Base-by-base conservation (phyloP, 371 early-diverging fungal genomes). In the Chytridium lagenaria region DNA sequence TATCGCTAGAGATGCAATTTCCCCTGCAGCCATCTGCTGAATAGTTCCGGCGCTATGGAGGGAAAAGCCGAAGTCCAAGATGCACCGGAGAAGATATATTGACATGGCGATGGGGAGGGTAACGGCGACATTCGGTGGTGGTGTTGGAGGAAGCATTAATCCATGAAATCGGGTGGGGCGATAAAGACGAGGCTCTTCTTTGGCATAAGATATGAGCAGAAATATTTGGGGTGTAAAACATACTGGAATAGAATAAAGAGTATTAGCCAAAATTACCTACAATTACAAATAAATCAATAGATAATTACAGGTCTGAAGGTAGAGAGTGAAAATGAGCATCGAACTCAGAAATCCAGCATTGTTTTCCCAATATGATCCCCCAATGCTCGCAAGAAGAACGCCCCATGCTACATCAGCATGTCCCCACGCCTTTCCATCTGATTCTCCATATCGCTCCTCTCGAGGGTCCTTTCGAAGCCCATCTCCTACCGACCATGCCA, bases 381-480 rank as follows among this genome's bases (percentile, higher is more conserved):
- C 66, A 30, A 66, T 34, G 23, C 23, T n/a, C 26, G 40, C 66
- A 5, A 66, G 22, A 2, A 44, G 19, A 2, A 44, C 39, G 10
- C 23, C 66, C 66, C 66, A 66, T 22, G 66, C 66, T 2, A 66
- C 49, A 44, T 66, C 66, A 2, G 44, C 49, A 30, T 66, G 66
- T 5, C n/a, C 16, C 66, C 66, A 66, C 15, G n/a, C 3, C 66
- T 38, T 44, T 15, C 66, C 66, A 22, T 66, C 66, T 3, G 30
- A 40, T 2, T 38, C 66, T 3, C 30, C 44, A 33, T 40, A 44
- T 28, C 66, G 10, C 5, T 66, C 66, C 7, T 66, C 66, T 16
- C 63, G 26, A 3, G 34, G 34, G n/a, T 44, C 66, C 40, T 16
- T 37, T 26, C 44, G 2, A 5, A 66, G 28, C 36, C 66, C 66